Evolutionary conservation across 2,329 filamentous ascomycete species (phyloP).

Genomic region (Plenodomus tracheiphilus): DNA sequence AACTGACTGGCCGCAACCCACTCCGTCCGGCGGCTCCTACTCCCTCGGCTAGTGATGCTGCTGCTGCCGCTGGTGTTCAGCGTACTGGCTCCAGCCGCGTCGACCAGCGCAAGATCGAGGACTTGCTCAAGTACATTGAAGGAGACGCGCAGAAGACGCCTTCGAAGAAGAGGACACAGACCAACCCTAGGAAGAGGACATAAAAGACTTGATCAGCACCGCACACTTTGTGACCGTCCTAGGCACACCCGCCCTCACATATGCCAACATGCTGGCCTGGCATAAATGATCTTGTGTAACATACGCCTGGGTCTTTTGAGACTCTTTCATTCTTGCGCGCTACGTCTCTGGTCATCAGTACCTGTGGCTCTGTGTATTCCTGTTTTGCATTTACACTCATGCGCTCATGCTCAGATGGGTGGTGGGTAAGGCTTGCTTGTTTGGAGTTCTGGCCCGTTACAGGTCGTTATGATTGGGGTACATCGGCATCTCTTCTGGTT

Average conservation of each 20-base stretch:
- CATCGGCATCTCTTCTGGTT: background rate
- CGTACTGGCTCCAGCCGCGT: constrained; percentile 49
- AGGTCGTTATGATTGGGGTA: constrained; percentile 3
- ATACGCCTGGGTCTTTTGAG: background rate
- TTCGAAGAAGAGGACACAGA: constrained; percentile 49
- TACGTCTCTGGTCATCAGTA: background rate
- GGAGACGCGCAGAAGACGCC: constrained; percentile 56
- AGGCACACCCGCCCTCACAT: too few species aligned
- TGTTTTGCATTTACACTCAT: background rate
- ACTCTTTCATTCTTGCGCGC: background rate
- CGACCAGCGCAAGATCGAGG: constrained; percentile 85
- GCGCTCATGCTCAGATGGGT: background rate
- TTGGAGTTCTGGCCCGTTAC: background rate
- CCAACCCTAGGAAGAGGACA: constrained; percentile 47
- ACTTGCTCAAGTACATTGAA: constrained; percentile 93
- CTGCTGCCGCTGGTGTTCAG: constrained; percentile 42
- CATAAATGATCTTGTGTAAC: background rate
- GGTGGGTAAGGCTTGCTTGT: background rate
- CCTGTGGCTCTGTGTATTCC: background rate
- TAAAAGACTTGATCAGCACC: background rate
- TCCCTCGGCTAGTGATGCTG: constrained; percentile 56
- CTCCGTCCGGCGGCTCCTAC: constrained; percentile 66
- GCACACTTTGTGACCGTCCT: background rate
- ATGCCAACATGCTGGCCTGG: background rate
- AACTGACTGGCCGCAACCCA: constrained; percentile 60